These are phyloP conservation scores for Ustilago nuda DNA, from an alignment of 1,284 basidiomycete genomes.

Conservation along the genomic window DNA sequence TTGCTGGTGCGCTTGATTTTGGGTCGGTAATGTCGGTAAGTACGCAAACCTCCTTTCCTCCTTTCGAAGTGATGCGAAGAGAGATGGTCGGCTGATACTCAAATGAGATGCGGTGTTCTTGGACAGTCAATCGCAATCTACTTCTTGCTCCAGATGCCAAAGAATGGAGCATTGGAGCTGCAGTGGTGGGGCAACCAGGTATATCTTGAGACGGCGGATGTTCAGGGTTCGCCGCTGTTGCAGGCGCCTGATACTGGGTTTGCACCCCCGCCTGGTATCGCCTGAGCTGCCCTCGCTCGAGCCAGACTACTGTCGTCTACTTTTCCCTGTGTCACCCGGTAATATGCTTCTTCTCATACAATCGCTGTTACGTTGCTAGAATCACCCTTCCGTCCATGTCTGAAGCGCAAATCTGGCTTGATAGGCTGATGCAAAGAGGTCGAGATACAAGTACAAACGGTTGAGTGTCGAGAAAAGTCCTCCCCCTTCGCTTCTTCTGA, in stretches of 20 bases:
- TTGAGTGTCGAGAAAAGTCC: not conserved
- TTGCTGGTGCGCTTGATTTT: constrained; percentile 69
- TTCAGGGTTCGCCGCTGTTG: constrained; percentile 17
- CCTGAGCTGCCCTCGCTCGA: not conserved
- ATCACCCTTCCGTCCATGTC: not conserved
- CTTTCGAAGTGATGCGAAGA: not conserved
- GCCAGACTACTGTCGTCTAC: too few species aligned
- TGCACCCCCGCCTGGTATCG: constrained; percentile 31
- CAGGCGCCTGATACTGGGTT: constrained; percentile 28
- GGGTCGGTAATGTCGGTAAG: constrained; percentile 66
- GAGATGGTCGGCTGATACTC: not conserved
- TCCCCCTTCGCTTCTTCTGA: not conserved
- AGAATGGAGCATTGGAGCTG: constrained; percentile 34
- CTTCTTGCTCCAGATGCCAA: constrained; percentile 42
- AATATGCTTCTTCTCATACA: not conserved
- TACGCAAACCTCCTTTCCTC: not conserved
- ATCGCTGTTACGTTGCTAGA: not conserved
- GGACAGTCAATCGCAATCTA: constrained; percentile 35
- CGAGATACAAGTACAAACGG: constrained; percentile 46
- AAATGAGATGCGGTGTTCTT: not conserved
- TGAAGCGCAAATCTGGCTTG: not conserved
- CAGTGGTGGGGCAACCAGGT: constrained; percentile 66
- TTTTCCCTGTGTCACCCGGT: too few species aligned
- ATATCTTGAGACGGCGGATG: constrained; percentile 50
- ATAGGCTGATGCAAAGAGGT: constrained; percentile 6